These are phyloP conservation scores for Gentiana dahurica DNA, from an alignment of 257 asterid species.

Conservation along the genomic window DNA sequence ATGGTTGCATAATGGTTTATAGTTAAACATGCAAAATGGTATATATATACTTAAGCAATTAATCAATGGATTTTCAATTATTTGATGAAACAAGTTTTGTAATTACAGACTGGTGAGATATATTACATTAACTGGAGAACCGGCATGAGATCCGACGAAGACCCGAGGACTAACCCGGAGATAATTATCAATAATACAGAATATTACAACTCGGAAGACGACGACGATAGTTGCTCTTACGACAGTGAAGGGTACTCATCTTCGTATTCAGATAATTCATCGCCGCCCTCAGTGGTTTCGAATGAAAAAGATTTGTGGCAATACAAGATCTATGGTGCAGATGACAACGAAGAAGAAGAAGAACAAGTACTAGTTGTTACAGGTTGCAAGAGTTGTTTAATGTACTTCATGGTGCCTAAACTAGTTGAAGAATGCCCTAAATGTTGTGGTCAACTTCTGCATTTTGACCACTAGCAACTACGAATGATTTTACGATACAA, in stretches of 20 bases:
- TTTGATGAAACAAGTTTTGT: neutral
- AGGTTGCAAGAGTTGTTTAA: slow-evolving; percentile 87
- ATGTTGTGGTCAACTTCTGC: slow-evolving; percentile 82
- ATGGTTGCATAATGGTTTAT: no score
- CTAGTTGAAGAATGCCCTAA: slow-evolving; percentile 69
- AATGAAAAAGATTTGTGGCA: slow-evolving; percentile 24
- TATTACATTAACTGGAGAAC: slow-evolving; percentile 86
- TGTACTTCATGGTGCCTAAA: slow-evolving; percentile 97
- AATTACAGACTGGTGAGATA: slow-evolving; percentile 67
- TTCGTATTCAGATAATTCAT: slow-evolving; percentile 9
- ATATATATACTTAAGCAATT: no score
- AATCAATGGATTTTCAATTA: no score
- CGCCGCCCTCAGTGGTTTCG: slow-evolving; percentile 29
- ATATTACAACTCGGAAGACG: slow-evolving; percentile 23
- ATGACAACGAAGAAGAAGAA: slow-evolving; percentile 2
- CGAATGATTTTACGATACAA: no score
- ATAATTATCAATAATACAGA: slow-evolving; percentile 7
- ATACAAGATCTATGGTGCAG: slow-evolving; percentile 15
- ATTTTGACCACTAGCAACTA: slow-evolving; percentile 46
- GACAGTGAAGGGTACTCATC: slow-evolving; percentile 57
- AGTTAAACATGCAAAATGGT: no score
- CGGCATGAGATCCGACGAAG: slow-evolving; percentile 64
- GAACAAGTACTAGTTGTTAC: slow-evolving; percentile 61
- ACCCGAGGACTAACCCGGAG: slow-evolving; percentile 52
- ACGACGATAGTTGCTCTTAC: slow-evolving; percentile 27